Base-by-base conservation (phyloP, 2,329 filamentous ascomycete species). In the Trichoderma harzianum region DNA sequence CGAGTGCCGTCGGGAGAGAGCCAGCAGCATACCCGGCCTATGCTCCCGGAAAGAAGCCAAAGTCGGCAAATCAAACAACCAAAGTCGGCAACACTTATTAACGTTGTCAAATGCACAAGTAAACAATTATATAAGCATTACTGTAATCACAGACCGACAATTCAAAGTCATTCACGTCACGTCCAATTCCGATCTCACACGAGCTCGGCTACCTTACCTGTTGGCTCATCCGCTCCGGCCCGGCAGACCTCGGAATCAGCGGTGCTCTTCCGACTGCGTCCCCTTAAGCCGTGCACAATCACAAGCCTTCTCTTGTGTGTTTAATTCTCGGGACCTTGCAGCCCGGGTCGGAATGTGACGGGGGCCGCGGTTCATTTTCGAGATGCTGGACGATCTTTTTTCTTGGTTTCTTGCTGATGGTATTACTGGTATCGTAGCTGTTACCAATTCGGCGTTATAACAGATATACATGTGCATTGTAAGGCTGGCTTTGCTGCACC, bases 211-310 rank as follows among this genome's bases (percentile, higher is more conserved):
- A 58, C 61, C 26, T 47, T 7, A 3, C 39, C 28, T n/a, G 28
- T 5, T 2, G 26, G 28, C 10, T 2, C 10, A 51, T 14, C 51
- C 21, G 30, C 64, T 55, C 64, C 64, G 64, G 69, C 36, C 70
- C 70, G 70, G 70, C 32, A 57, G 58, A 72, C 70, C 70, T 72
- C 70, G 70, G 70, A 72, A 71, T 55, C 53, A 71, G 24, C 66
- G 66, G 53, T 36, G 12, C 34, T 36, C 34, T 36, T 36, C 34
- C 34, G 34, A 36, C 34, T 36, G 34, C 34, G 14, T 36, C 34
- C 34, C 34, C 34, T 26, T 32, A 2, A 58, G 28, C 53, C 24
- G 30, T 21, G n/a, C 18, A 28, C 14, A 58, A 55, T 67, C 69
- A 71, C 69, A 71, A 71, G 69, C 69, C 53, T 47, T 24, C n/a